A percentile compares a stretch with the other conserved stretches of the same genome.
Conservation (phyloP, 2,329 filamentous ascomycete genomes). For the Thielaviopsis ethacetica region DNA sequence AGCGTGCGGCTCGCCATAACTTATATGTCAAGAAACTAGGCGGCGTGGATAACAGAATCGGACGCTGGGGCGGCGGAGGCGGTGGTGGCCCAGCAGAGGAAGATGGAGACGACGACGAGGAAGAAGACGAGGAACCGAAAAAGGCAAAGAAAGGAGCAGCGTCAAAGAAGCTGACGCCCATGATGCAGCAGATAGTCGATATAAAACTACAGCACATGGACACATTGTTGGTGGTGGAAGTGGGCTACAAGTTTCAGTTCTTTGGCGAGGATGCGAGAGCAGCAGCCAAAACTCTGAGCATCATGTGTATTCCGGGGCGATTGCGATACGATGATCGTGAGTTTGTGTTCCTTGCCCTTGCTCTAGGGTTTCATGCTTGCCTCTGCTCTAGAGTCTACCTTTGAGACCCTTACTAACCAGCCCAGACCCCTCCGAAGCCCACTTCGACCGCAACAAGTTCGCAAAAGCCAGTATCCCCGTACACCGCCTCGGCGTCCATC, state of each 20-base stretch:
- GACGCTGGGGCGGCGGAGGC: slow-evolving; percentile 36
- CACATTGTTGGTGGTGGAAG: slow-evolving; percentile 79
- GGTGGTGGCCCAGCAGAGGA: slow-evolving; percentile 38
- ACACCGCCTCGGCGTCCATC: slow-evolving; percentile 79
- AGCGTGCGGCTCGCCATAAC: slow-evolving; percentile 42
- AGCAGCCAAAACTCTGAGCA: slow-evolving; percentile 79
- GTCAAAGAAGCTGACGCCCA: slow-evolving; percentile 63
- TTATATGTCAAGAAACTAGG: slow-evolving; percentile 86
- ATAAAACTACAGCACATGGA: slow-evolving; percentile 88
- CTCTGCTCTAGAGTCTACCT: too few relatives aligned
- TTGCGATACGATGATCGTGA: slow-evolving; percentile 79
- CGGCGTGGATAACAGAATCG: slow-evolving; percentile 63
- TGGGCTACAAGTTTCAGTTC: slow-evolving; percentile 96
- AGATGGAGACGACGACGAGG: slow-evolving; percentile 38
- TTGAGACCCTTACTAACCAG: slow-evolving; percentile 14
- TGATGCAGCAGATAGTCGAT: slow-evolving; percentile 85
- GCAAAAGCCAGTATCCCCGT: slow-evolving; percentile 93
- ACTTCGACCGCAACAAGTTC: slow-evolving; percentile 58
- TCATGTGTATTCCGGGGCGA: slow-evolving; percentile 94
- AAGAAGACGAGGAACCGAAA: slow-evolving; percentile 43
- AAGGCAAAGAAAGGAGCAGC: slow-evolving; percentile 19
- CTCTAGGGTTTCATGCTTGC: slow-evolving; percentile 7
- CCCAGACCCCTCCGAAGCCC: slow-evolving; percentile 69
- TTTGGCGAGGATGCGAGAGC: slow-evolving; percentile 87
- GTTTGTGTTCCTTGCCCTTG: slow-evolving; percentile 16